A percentile compares a stretch with the other conserved stretches of the same genome.
Evolutionary conservation across 1,284 basidiomycete species (phyloP).

Genomic region (Takashimella tepidaria): DNA sequence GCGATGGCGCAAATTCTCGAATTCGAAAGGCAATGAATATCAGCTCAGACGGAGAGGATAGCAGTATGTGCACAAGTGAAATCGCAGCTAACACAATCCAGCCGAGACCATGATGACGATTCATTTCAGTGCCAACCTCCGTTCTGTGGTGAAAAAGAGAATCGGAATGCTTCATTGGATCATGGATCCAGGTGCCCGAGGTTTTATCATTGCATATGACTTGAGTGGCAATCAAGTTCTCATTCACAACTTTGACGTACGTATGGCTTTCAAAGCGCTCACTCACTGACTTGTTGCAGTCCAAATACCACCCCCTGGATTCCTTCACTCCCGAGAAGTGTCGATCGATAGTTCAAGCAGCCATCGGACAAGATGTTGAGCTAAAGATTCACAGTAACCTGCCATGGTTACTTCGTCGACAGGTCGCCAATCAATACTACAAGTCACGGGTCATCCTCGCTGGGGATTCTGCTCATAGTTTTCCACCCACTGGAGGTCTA

Average conservation of each 20-base stretch:
- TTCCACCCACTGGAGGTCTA: conserved; percentile 26
- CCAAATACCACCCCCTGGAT: conserved; percentile 12
- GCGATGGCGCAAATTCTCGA: conserved; percentile 25
- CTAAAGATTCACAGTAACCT: conserved; percentile 21
- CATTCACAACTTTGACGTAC: conserved; percentile 26
- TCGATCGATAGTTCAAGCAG: conserved; percentile 18
- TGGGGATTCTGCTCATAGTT: conserved; percentile 20
- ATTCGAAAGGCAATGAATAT: conserved; percentile 18
- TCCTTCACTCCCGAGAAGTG: conserved; percentile 22
- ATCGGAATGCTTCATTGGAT: conserved; percentile 29
- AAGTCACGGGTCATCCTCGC: conserved; percentile 18
- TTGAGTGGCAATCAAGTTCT: conserved; percentile 25
- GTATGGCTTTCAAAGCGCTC: no score
- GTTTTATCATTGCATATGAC: conserved; percentile 27
- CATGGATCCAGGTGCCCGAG: conserved; percentile 22
- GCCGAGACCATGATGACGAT: no score
- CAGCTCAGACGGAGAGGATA: conserved; percentile 22
- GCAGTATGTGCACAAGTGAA: neutral
- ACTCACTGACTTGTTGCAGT: no score
- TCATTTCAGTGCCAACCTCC: no score
- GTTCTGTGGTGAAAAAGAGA: conserved; percentile 19
- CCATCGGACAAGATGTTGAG: conserved; percentile 19
- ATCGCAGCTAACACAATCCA: neutral
- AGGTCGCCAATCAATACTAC: conserved; percentile 23
- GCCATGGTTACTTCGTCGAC: conserved; percentile 24